Evolutionary conservation across 176 grass and related monocot species (phyloP).

Genomic region (Bolboschoenus planiculmis): DNA sequence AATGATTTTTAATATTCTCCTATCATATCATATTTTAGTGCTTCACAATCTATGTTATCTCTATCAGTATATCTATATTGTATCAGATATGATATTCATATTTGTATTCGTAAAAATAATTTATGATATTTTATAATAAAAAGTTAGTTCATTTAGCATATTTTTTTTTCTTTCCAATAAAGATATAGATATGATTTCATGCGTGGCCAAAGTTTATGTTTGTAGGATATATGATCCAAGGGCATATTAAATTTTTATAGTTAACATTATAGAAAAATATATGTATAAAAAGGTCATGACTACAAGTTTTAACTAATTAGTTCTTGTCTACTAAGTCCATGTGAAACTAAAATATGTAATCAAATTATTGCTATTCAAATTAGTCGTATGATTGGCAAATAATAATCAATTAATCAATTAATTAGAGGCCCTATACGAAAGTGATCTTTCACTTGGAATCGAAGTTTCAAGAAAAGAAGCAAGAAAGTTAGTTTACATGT

Average conservation of each 20-base stretch:
- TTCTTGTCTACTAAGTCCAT: neutral
- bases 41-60: too few species aligned
- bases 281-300: neutral
- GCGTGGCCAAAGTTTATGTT: too few species aligned
- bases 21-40: neutral
- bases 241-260: neutral
- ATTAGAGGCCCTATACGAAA: neutral
- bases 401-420: neutral
- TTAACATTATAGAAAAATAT: neutral
- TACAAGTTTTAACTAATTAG: neutral
- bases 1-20: neutral
- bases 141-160: neutral
- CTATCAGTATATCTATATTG: too few species aligned
- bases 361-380: neutral
- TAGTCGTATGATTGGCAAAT: neutral
- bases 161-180: neutral
- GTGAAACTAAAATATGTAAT: neutral
- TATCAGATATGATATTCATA: too few species aligned
- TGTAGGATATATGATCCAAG: too few species aligned
- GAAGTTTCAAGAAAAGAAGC: neutral
- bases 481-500: constrained; percentile 13
- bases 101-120: neutral
- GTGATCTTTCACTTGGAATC: neutral
- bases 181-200: too few species aligned
- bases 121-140: too few species aligned